phyloP scores from a whole-genome alignment of 2,329 filamentous ascomycete species.

The Penicillium olsonii region DNA sequence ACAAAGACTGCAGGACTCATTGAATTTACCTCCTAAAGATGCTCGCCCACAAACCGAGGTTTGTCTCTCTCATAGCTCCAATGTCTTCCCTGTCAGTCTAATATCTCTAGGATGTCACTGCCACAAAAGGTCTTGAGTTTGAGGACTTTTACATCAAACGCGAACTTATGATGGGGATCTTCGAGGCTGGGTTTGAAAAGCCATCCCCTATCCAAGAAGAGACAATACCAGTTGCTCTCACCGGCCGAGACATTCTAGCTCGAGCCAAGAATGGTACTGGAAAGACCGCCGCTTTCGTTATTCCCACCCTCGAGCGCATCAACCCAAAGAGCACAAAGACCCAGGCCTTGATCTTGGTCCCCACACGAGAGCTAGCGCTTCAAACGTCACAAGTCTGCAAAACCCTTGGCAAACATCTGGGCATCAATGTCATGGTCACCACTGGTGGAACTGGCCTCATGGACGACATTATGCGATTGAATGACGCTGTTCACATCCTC shows the following conservation, averaged over 20 bases:
- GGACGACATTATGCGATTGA: constrained; percentile 93
- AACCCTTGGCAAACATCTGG: constrained; percentile 93
- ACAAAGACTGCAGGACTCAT: constrained; percentile 46
- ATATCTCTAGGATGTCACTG: constrained; percentile 81
- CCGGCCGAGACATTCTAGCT: constrained; percentile 90
- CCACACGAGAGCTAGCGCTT: constrained; percentile 92
- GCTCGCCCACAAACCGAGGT: constrained; percentile 53
- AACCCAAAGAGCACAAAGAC: constrained; percentile 97
- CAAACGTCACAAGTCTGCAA: constrained; percentile 99
- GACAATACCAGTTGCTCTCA: constrained; percentile 93
- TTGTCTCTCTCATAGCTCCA: constrained; percentile 16
- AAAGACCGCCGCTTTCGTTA: constrained; percentile 97
- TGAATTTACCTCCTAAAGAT: constrained; percentile 52
- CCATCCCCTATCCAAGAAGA: constrained; percentile 99
- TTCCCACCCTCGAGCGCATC: constrained; percentile 90
- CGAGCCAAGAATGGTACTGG: constrained; percentile 98
- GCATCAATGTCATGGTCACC: constrained; percentile 98
- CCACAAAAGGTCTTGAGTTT: constrained; percentile 95
- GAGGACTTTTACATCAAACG: constrained; percentile 96
- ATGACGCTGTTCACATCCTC: constrained; percentile 94
- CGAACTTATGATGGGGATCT: constrained; percentile 97
- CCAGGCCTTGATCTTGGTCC: constrained; percentile 93
- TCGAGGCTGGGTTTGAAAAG: constrained; percentile 98
- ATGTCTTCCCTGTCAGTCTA: background rate
- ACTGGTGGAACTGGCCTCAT: constrained; percentile 93